Evolutionary conservation across 1,139 yeast genomes (phyloP).

Genomic region (Geotrichum candidum): DNA sequence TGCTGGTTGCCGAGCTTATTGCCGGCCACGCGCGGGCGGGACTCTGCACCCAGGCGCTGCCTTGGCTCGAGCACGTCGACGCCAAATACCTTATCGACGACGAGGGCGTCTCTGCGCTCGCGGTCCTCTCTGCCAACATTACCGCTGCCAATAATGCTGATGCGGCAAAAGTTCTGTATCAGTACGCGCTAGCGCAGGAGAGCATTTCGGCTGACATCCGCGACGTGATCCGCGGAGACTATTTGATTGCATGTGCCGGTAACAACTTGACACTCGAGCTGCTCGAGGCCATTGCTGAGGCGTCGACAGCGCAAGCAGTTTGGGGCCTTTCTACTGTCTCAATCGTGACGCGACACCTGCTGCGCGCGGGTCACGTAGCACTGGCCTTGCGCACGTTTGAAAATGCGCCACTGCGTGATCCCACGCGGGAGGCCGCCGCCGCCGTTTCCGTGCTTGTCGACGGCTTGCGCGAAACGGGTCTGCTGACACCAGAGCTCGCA

Average conservation of each 20-base stretch:
- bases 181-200: constrained; percentile 13
- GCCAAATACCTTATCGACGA: neutral
- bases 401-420: neutral
- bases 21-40: constrained; percentile 32
- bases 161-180: constrained; percentile 25
- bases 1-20: constrained; percentile 24
- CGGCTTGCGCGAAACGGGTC: constrained; percentile 14
- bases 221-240: constrained; percentile 24
- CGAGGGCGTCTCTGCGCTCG: constrained; percentile 19
- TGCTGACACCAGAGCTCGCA: constrained; percentile 8
- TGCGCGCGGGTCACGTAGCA: constrained; percentile 20
- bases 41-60: constrained; percentile 31
- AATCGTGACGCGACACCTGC: constrained; percentile 23
- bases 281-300: constrained; percentile 31
- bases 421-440: constrained; percentile 18
- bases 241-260: constrained; percentile 21
- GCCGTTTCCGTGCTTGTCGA: constrained; percentile 17
- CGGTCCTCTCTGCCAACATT: constrained; percentile 21
- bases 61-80: constrained; percentile 31
- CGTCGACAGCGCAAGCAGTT: constrained; percentile 28
- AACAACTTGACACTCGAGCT: constrained; percentile 21
- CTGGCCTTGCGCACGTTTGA: constrained; percentile 24
- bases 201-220: constrained; percentile 25
- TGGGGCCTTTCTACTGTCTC: constrained; percentile 34
- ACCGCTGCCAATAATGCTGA: constrained; percentile 22